Evolutionary conservation across 1,284 basidiomycete species (phyloP).

Genomic region (Ganoderma meredithae): DNA sequence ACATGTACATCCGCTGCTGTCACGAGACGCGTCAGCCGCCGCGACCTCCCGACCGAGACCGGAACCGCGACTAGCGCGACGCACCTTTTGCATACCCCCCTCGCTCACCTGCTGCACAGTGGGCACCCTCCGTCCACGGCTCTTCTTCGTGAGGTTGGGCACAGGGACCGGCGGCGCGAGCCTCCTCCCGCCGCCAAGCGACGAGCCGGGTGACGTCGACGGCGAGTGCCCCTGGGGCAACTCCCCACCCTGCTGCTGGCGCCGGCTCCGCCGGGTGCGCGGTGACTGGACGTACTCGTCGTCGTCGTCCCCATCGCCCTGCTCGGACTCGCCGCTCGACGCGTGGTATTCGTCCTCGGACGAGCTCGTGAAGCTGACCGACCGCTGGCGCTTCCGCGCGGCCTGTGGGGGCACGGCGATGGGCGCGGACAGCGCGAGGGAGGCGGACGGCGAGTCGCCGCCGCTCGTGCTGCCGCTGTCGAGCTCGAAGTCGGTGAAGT

Average conservation of each 20-base stretch:
- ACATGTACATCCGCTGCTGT: conserved; percentile 64
- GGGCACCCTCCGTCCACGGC: conserved; percentile 72
- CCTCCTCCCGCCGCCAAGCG: conserved; percentile 30
- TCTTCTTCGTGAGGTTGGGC: conserved; percentile 78
- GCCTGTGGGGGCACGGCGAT: conserved; percentile 18
- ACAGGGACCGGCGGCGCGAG: conserved; percentile 68
- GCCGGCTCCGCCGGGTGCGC: conserved; percentile 40
- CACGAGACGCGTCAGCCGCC: conserved; percentile 26
- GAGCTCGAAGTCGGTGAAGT: conserved; percentile 25
- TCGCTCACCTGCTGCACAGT: conserved; percentile 52
- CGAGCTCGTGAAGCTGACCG: conserved; percentile 37
- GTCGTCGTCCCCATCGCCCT: conserved; percentile 39
- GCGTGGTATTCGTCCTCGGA: conserved; percentile 23
- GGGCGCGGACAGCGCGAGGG: conserved; percentile 27
- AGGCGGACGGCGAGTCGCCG: conserved; percentile 33
- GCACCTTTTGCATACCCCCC: conserved; percentile 45
- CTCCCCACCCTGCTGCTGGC: conserved; percentile 28
- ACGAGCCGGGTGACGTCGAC: conserved; percentile 21
- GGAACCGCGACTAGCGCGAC: conserved; percentile 7
- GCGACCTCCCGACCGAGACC: not conserved
- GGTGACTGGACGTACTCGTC: conserved; percentile 45
- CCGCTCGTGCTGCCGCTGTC: conserved; percentile 22
- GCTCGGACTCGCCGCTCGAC: conserved; percentile 39
- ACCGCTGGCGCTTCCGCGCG: conserved; percentile 32
- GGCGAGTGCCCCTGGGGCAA: conserved; percentile 15